phyloP scores from a whole-genome alignment of 2,329 filamentous ascomycete species.

The Harringtonia lauricola region DNA sequence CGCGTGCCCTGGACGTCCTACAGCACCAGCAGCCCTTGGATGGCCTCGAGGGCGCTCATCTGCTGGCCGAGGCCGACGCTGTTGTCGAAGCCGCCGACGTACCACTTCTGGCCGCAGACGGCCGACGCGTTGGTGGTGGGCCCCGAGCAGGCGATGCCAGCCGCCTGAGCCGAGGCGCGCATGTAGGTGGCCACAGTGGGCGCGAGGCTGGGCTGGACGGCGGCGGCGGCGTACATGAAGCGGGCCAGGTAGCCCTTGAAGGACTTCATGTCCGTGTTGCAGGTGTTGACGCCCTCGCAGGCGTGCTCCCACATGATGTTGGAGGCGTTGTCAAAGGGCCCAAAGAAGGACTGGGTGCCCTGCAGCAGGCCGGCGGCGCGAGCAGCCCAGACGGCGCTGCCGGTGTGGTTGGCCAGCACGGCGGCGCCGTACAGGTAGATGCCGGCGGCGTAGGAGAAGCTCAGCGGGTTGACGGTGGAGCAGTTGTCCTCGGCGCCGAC shows the following conservation, averaged over 20 bases:
- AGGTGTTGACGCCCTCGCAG: slow-evolving; percentile 48
- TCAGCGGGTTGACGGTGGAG: slow-evolving; percentile 35
- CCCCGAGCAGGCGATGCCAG: slow-evolving; percentile 45
- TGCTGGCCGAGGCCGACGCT: slow-evolving; percentile 48
- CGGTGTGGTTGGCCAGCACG: slow-evolving; percentile 44
- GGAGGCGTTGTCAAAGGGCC: slow-evolving; percentile 35
- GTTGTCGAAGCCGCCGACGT: slow-evolving; percentile 43
- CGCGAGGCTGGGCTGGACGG: slow-evolving; percentile 44
- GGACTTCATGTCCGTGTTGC: slow-evolving; percentile 52
- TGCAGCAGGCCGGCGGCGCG: slow-evolving; percentile 41
- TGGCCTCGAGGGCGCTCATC: slow-evolving; percentile 52
- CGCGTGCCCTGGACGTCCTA: slow-evolving; percentile 5
- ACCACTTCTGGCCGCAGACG: slow-evolving; percentile 53
- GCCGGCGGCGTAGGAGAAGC: slow-evolving; percentile 56
- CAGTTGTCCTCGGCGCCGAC: slow-evolving; percentile 45
- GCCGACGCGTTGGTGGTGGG: slow-evolving; percentile 16
- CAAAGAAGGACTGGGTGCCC: slow-evolving; percentile 21
- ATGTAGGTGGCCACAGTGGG: slow-evolving; percentile 36
- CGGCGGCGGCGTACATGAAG: slow-evolving; percentile 48
- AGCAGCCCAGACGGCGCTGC: slow-evolving; percentile 36
- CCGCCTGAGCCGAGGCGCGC: slow-evolving; percentile 40
- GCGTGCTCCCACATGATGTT: slow-evolving; percentile 54
- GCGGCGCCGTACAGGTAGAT: slow-evolving; percentile 56
- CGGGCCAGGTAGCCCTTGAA: slow-evolving; percentile 60
- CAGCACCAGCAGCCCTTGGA: slow-evolving; percentile 43